Evolutionary conservation across 352 stramenopile species (phyloP), one percentile per base, ranked within the genome.

Genomic region (Chrysophaeum taylorii): DNA sequence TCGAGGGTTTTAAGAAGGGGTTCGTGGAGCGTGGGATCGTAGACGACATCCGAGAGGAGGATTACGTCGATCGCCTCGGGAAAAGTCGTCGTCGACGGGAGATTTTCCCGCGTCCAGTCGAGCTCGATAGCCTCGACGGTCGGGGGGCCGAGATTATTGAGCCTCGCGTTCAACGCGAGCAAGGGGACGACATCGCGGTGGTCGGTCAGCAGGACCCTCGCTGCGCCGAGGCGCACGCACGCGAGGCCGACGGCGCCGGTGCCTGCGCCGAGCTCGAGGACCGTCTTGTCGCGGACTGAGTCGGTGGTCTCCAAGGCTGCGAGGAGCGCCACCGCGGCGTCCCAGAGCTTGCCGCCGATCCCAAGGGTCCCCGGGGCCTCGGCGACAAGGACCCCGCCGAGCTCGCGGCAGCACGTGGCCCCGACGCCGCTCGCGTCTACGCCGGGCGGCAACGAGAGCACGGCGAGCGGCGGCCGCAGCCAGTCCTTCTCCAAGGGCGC

Each of bases 191-290:
- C 35, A 1, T 27, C 35, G 31, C 33, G 15, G 2, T 66, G 33
- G n/a, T 66, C 57, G 1, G 57, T 66, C 35, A 66, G 4, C 2
- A 7, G 18, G 33, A 66, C 57, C 9, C 45, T 18, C 12, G 33
- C 9, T 2, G 57, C 57, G 33, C 57, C 57, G 31, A 66, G 57
- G 5, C 2, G 16, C 33, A 36, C 57, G 35, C 57, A 66, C 12
- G 33, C 36, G 12, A 66, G 35, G 57, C 57, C 57, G 16, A 66
- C 57, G 57, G 27, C 57, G 57, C 57, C 57, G 57, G 33, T 45
- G 57, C 57, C 57, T 2, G 57, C 57, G 57, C 57, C 57, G 33
- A 66, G 16, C 35, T 66, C 57, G 2, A 66, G 15, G 57, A 42
- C 27, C 18, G 18, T 18, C 48, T 60, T 60, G 42, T 23, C 42